A percentile compares a stretch with the other conserved stretches of the same genome.
Evolutionary conservation across 2,329 filamentous ascomycete species (phyloP).

Genomic region (Aspergillus terreus): DNA sequence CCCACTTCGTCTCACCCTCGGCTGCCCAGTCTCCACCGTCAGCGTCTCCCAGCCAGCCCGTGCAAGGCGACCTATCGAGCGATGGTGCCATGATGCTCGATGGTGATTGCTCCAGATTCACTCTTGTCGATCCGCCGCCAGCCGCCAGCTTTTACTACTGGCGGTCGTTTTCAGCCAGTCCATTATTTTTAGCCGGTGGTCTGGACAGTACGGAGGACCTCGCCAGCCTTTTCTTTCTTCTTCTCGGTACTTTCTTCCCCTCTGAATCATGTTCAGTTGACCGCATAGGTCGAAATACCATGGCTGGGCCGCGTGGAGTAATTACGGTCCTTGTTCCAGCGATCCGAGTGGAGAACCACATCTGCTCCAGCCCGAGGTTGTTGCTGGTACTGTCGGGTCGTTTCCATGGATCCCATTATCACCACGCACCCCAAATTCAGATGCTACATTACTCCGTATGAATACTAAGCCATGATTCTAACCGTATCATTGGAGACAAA

Average conservation of each 20-base stretch:
- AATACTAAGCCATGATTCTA: too few relatives aligned
- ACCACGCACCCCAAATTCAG: neutral
- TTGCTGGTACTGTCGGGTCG: neutral
- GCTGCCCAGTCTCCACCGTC: too few relatives aligned
- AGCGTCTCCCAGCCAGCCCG: too few relatives aligned
- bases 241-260: neutral
- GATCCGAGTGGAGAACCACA: constrained; percentile 1
- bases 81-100: neutral
- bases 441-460: too few relatives aligned
- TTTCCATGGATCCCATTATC: neutral
- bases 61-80: too few relatives aligned
- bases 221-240: neutral
- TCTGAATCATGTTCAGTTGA: neutral
- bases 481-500: neutral
- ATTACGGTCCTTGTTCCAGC: neutral
- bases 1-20: neutral
- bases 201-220: neutral
- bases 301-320: neutral
- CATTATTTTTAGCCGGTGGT: too few relatives aligned
- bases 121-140: neutral
- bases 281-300: neutral
- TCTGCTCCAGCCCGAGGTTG: neutral
- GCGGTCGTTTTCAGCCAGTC: neutral
- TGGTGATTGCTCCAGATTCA: constrained; percentile 7
- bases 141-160: constrained; percentile 1